Base-by-base conservation (phyloP, 2,329 filamentous ascomycete genomes). In the Akanthomyces dipterigenus region DNA sequence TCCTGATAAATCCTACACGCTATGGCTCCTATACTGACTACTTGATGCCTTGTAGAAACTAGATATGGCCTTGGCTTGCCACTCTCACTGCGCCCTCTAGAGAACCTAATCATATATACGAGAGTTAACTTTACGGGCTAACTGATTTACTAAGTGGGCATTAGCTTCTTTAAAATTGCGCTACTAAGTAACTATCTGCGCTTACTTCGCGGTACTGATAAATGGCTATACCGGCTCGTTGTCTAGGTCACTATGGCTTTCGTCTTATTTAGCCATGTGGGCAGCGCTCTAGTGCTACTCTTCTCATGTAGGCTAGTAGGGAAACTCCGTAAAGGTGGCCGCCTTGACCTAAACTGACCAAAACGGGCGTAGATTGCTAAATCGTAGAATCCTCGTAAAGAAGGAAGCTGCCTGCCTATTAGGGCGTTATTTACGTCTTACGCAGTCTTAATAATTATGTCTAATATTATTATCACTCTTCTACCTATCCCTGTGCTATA, bases 391-490 rank as follows among this genome's bases (percentile, higher is more conserved):
- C 28, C 28, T 0, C 40, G 62, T 1, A 70, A 70, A 7, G 50
- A 66, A 0, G 81, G 80, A 0, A 75, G 65, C 0, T 83, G 81
- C 65, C 69, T 83, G 1, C 69, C 77, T 0, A 70, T 78, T 0
- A 79, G 76, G 0, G 75, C 77, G 0, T 80, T 78, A 0, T 82
- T 82, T 63, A 82, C 80, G 2, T 78, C 73, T 1, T 80, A 83
- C 55, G 80, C 80, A 3, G 75, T 77, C 3, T 75, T 82, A 50
- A 82, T 80, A 2, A 82, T 83, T 49, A 68, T 80, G 7, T 80
- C 77, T 9, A 81, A 83, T 60, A 64, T 83, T 31, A 9, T 31
- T 31, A 9, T 31, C 28, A 31, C 28, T 31, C 28, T 31, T 31
- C 28, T 31, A 9, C 28, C 28, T 9, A 31, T 31, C 5, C 28